Evolutionary conservation across 352 stramenopile species (phyloP), one percentile per base, ranked within the genome.

Genomic region (Phytophthora pinifolia): DNA sequence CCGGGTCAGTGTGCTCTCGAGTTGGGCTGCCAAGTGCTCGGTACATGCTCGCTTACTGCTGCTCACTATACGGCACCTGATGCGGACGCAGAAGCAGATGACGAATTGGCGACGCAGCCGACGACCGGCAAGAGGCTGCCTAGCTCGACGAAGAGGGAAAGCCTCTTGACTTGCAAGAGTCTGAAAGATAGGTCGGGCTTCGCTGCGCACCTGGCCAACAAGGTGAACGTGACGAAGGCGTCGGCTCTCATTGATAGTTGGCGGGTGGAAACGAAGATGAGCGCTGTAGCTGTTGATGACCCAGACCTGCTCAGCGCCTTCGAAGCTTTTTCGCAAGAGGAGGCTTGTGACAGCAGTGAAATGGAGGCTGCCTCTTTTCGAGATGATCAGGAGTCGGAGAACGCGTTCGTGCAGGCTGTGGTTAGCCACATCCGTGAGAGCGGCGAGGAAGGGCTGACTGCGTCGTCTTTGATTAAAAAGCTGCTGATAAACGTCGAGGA

Each of bases 241-340:
- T 79, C 76, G 2, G 67, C 79, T 60, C 51, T 89, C 25, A 84
- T 80, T 18, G 75, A 92, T 17, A 86, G 58, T 32, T 92, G 83
- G 83, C 75, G 74, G 41, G 83, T 92, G 9, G 78, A 88, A 51
- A 86, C 76, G 0, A 84, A 77, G 20, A 77, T 88, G 63, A 60
- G 72, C 30, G 72, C 69, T 15, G 67, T 86, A 31, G 74, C 67
- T 12, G 31, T 80, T 5, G 64, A 83, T 5, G 65, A 83, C 14
- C 41, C 62, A 20, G 46, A 74, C 1, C n/a, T 58, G 9, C 12
- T 77, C 8, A 65, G 34, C 2, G 31, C 57, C 6, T 71, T 73
- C 5, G 81, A 91, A 47, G 81, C 81, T 0, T 91, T 91, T 46
- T 87, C 78, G 2, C 35, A 62, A 2, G 64, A 63, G 37, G 39